Base-by-base conservation (phyloP, 1,284 basidiomycete genomes). In the Microbotryum saponariae region DNA sequence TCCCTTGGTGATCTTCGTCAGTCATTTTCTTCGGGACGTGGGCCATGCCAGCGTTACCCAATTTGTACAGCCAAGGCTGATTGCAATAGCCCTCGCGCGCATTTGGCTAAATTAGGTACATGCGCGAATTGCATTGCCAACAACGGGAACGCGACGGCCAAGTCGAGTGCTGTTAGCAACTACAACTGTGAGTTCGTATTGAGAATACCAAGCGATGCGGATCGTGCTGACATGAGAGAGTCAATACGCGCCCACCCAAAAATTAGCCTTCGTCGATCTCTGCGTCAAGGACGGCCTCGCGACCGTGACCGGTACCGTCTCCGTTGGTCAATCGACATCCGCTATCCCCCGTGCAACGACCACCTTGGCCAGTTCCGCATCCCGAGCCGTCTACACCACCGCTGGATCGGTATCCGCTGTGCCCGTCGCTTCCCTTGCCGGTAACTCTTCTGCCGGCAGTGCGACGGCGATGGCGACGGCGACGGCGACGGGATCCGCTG, bases 211-310 rank as follows among this genome's bases (percentile, higher is more conserved):
- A 9, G 20, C 8, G n/a, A 23, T 20, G n/a, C 25, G 6, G 14
- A 21, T 10, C 54, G 23, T 7, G 4, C 16, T 27, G 3, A 6
- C 54, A 21, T 9, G 16, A 10, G 3, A 20, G 4, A 21, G 14
- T 46, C n/a, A 14, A 10, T 25, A 1, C 21, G 9, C 5, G 1
- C 8, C 29, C 5, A 1, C 8, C 29, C 14, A 27, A 25, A 23
- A 45, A 18, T 4, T 25, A 59, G 53, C 59, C 1, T 68, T 61
- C 58, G 66, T 68, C 55, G 58, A 65, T 55, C 61, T 68, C 16
- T 68, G 66, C 62, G 54, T 51, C 12, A 20, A 51, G 2, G 64
- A 68, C 6, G 66, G 66, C 10, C 64, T 68, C 59, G 66, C 64
- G 7, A 47, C 53, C 20, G 64, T 68, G 0, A 68, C 66, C 51